Percentiles rank a stretch among this genome's conserved stretches.
phyloP scores from a whole-genome alignment of 257 asterid genomes.

The Fraxinus anomala region DNA sequence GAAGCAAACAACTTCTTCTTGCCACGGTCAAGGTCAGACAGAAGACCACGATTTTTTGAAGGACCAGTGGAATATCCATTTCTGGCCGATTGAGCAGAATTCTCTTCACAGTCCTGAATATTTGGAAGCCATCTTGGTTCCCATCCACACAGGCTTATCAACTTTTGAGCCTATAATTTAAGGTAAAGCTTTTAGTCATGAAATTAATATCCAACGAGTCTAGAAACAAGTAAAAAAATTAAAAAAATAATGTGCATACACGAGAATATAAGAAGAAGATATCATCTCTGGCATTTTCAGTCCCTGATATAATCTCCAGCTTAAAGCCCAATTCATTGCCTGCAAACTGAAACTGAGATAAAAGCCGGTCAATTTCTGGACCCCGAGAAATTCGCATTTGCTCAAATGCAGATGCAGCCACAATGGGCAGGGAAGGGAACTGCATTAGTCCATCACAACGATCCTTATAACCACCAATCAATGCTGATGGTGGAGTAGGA shows the following conservation, averaged over 20 bases:
- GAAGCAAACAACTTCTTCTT: conserved; percentile 79
- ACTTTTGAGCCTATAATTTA: conserved; percentile 76
- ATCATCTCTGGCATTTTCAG: conserved; percentile 69
- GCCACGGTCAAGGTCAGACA: conserved; percentile 77
- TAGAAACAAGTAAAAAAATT: conserved; percentile 3
- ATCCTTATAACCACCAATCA: conserved; percentile 96
- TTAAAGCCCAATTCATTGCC: conserved; percentile 73
- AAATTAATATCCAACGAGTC: conserved; percentile 17
- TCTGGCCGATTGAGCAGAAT: conserved; percentile 97
- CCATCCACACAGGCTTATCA: conserved; percentile 99
- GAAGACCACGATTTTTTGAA: conserved; percentile 59
- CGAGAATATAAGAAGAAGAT: conserved; percentile 67
- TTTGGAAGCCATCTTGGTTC: conserved; percentile 99
- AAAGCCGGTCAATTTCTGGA: conserved; percentile 84
- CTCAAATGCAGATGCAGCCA: conserved; percentile 77
- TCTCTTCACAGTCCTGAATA: conserved; percentile 96
- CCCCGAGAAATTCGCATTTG: conserved; percentile 72
- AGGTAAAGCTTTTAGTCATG: conserved; percentile 7
- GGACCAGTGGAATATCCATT: conserved; percentile 86
- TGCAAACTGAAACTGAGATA: conserved; percentile 62
- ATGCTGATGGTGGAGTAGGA: conserved; percentile 97
- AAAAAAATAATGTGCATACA: conserved; percentile 41
- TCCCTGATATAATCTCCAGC: conserved; percentile 62
- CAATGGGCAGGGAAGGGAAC: conserved; percentile 85
- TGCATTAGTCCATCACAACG: conserved; percentile 97